These are phyloP conservation scores for Lactifluus echinatus DNA, from an alignment of 768 basidiomycete genomes.

Conservation along the genomic window DNA sequence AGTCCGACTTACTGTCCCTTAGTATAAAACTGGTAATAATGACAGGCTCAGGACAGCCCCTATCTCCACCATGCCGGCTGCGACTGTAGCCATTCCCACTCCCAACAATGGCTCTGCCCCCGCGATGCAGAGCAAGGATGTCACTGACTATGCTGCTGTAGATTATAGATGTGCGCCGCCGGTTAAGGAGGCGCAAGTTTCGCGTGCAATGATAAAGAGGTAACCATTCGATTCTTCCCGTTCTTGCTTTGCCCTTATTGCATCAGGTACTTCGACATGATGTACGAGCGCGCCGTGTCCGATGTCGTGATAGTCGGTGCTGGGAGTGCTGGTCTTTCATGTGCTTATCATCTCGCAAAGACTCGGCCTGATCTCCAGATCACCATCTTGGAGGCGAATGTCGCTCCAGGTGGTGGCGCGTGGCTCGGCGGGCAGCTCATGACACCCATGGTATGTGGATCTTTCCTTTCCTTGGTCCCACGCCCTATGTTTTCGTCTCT, in stretches of 20 bases:
- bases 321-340: conserved; percentile 56
- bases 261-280: conserved; percentile 57
- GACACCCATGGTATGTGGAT: conserved; percentile 55
- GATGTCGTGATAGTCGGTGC: conserved; percentile 74
- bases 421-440: conserved; percentile 77
- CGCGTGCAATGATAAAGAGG: conserved; percentile 71
- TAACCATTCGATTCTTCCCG: conserved; percentile 20
- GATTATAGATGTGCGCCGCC: conserved; percentile 59
- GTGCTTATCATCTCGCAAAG: conserved; percentile 64
- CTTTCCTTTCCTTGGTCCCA: no score
- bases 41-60: not conserved
- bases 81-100: not conserved
- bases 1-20: not conserved
- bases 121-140: not conserved
- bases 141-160: conserved; percentile 29
- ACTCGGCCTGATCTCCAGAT: conserved; percentile 58
- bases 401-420: conserved; percentile 61
- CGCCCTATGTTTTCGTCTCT: not conserved
- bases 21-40: not conserved
- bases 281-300: conserved; percentile 68
- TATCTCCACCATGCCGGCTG: not conserved
- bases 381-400: conserved; percentile 65
- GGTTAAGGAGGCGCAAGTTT: conserved; percentile 68
- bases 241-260: not conserved
- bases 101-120: not conserved